Conservation (phyloP, 345 rosid species). For the Salix caprea region DNA sequence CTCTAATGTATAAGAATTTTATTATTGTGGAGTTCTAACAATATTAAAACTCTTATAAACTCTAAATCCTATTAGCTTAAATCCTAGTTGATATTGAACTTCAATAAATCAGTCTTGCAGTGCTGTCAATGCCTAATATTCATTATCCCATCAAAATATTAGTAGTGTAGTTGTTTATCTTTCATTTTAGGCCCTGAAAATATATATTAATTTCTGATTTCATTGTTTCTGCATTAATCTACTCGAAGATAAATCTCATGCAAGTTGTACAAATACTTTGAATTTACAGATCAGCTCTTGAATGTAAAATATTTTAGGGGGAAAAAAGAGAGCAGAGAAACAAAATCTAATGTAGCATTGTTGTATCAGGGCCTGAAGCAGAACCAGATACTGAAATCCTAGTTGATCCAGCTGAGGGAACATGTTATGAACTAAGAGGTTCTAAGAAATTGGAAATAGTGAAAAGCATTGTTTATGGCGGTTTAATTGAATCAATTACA, state of each 20-base stretch:
- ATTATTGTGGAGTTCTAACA: no score
- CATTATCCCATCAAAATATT: neutral
- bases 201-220: neutral
- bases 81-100: no score
- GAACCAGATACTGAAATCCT: neutral
- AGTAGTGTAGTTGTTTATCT: neutral
- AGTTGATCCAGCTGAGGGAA: neutral
- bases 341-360: neutral
- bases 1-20: no score
- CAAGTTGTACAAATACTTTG: neutral
- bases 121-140: neutral
- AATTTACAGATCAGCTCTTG: neutral
- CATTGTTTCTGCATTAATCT: neutral
- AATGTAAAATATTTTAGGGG: neutral
- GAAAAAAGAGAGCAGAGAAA: neutral
- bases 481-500: slow-evolving; percentile 19
- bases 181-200: neutral
- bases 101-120: neutral
- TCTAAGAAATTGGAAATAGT: slow-evolving; percentile 7
- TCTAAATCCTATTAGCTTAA: neutral
- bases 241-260: no score
- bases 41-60: neutral
- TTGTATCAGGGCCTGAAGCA: neutral
- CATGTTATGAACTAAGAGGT: neutral
- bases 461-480: slow-evolving; percentile 29